A percentile compares a stretch with the other conserved stretches of the same genome.
These are phyloP conservation scores for Pyrrhoderma lamaoense DNA, from an alignment of 1,284 basidiomycete species.

Conservation along the genomic window DNA sequence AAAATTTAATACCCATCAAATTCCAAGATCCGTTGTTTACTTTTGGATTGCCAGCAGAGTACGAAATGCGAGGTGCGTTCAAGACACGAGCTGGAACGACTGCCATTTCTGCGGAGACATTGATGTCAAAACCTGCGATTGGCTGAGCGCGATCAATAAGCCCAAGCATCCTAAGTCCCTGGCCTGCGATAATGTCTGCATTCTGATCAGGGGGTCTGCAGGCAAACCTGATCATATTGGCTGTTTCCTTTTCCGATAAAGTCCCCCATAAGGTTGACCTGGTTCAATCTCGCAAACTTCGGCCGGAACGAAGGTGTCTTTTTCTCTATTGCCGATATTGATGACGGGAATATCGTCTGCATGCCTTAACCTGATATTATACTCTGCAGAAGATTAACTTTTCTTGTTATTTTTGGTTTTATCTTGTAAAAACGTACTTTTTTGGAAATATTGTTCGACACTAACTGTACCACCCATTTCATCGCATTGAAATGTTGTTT, in stretches of 20 bases:
- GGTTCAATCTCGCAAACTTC: conserved; percentile 61
- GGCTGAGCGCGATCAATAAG: conserved; percentile 22
- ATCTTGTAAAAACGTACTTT: conserved; percentile 47
- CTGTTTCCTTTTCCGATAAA: conserved; percentile 35
- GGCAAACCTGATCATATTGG: conserved; percentile 15
- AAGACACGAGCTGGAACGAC: conserved; percentile 57
- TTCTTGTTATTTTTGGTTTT: no score
- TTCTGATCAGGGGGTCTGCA: conserved; percentile 9
- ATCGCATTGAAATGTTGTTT: conserved; percentile 44
- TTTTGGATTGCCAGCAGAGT: conserved; percentile 28
- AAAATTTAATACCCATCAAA: conserved; percentile 37
- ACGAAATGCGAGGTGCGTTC: conserved; percentile 46
- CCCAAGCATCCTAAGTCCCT: conserved; percentile 51
- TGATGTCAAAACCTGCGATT: conserved; percentile 46
- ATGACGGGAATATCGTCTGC: conserved; percentile 52
- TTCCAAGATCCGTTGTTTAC: conserved; percentile 62
- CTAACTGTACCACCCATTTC: conserved; percentile 46
- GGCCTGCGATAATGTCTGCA: conserved; percentile 37
- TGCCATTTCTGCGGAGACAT: conserved; percentile 46
- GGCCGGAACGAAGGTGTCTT: conserved; percentile 47
- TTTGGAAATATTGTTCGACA: conserved; percentile 55
- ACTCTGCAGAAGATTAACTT: conserved; percentile 36
- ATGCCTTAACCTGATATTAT: conserved; percentile 43
- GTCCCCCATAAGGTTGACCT: conserved; percentile 48
- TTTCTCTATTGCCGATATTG: conserved; percentile 41